These are phyloP conservation scores for Clonostachys rhizophaga DNA, from an alignment of 2,329 filamentous ascomycete genomes.

Conservation along the genomic window DNA sequence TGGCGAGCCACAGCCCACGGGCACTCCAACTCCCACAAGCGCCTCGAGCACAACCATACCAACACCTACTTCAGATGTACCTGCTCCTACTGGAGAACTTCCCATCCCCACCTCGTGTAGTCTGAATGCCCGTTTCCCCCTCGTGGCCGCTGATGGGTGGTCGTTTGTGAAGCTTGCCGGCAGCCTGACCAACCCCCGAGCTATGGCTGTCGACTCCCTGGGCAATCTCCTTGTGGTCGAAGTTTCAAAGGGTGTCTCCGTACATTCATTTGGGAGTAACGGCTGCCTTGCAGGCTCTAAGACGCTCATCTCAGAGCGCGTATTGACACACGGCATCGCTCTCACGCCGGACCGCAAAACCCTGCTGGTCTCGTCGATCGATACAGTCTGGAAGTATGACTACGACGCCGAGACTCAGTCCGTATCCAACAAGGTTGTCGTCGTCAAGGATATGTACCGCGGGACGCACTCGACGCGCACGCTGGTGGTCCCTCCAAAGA, in stretches of 20 bases:
- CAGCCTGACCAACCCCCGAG: conserved; percentile 24
- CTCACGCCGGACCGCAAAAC: conserved; percentile 30
- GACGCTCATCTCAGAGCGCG: conserved; percentile 24
- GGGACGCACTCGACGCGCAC: conserved; percentile 32
- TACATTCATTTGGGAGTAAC: conserved; percentile 30
- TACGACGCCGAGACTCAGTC: conserved; percentile 47
- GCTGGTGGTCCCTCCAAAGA: conserved; percentile 23
- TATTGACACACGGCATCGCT: conserved; percentile 32
- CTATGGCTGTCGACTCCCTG: conserved; percentile 24
- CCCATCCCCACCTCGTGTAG: conserved; percentile 1
- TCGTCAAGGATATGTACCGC: conserved; percentile 29
- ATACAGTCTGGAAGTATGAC: conserved; percentile 46
- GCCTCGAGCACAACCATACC: not conserved
- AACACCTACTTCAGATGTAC: conserved; percentile 1
- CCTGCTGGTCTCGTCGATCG: conserved; percentile 30
- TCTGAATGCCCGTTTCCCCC: conserved; percentile 12
- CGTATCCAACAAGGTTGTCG: conserved; percentile 33
- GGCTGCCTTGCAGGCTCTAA: conserved; percentile 31
- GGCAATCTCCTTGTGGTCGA: conserved; percentile 32
- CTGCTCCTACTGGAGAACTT: not conserved
- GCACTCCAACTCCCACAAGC: not conserved
- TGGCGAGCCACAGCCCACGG: not conserved
- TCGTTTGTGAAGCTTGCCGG: conserved; percentile 30
- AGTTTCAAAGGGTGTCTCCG: conserved; percentile 26
- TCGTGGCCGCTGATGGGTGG: conserved; percentile 26